Base-by-base conservation (phyloP, 192 early-diverging fungal species). In the Hyaloraphidium curvatum region DNA sequence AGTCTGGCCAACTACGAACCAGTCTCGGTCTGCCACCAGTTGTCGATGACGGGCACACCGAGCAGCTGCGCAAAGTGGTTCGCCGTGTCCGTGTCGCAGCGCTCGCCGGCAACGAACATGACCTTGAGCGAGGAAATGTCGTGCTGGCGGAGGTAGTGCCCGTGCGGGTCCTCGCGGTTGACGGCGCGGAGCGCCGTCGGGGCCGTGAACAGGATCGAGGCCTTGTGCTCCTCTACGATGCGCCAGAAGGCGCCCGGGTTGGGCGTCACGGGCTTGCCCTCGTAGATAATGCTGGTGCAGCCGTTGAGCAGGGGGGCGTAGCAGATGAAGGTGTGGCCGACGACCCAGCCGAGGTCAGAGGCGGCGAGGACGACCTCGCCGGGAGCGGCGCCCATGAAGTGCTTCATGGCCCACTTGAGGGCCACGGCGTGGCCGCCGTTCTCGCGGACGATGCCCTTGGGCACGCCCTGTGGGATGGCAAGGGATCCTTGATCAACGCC, bases 11-110 rank as follows among this genome's bases (percentile, higher is more conserved):
- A n/a, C n/a, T n/a, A n/a, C n/a, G n/a, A n/a, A 2, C 89, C 86
- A 31, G 78, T 83, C 52, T 91, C 89, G 0, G 89, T 89, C 40
- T 84, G 81, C 89, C 89, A 92, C 63, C 78, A 92, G 57, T 87
- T 82, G 65, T 92, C 89, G 53, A 80, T 76, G 3, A 89, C 72
- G 33, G 76, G 72, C 3, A 69, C 51, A 14, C 55, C 60, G 25
- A 48, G 43, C 7, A 19, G 14, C 17, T 14, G 17, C 5, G 43
- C 43, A 25, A 22, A 48, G 23, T 70, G 53, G 23, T 48, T 48
- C 7, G 43, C 43, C 23, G 86, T 88, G 50, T 81, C 89, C 1
- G 79, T 73, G 52, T 86, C 83, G 41, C 78, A 81, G 22, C 86
- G 74, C 59, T 92, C 89, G 14, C 89, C 89, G 0, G 84, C 86